Conservation (phyloP, 2,329 filamentous ascomycete genomes). For the Sarocladium brachiariae region DNA sequence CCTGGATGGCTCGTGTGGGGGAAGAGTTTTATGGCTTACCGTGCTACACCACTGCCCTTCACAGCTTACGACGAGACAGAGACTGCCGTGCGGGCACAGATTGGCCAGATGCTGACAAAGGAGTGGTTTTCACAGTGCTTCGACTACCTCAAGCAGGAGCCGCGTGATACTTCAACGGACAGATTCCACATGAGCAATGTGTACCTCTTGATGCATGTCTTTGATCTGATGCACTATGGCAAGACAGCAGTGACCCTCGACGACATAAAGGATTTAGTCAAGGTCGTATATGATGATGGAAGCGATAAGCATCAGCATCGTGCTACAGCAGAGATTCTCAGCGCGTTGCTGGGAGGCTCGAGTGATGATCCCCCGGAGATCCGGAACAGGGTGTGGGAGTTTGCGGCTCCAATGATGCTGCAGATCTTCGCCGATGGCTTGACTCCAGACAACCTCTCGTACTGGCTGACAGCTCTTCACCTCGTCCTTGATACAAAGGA, state of each 20-base stretch:
- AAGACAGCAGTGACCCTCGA: constrained; percentile 73
- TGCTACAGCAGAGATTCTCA: constrained; percentile 88
- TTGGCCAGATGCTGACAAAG: constrained; percentile 71
- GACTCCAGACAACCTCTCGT: constrained; percentile 87
- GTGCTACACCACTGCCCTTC: constrained; percentile 62
- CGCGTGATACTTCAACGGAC: constrained; percentile 72
- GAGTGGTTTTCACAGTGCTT: constrained; percentile 88
- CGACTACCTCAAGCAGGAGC: constrained; percentile 92
- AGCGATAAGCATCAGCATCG: constrained; percentile 97
- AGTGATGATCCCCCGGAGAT: constrained; percentile 69
- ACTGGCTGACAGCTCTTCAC: constrained; percentile 93
- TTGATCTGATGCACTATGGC: constrained; percentile 81
- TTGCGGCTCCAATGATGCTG: constrained; percentile 81
- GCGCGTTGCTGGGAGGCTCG: constrained; percentile 73
- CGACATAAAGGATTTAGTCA: constrained; percentile 76
- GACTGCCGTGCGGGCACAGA: constrained; percentile 63
- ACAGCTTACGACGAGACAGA: constrained; percentile 75
- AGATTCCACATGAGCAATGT: constrained; percentile 85
- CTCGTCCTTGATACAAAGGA: constrained; percentile 84
- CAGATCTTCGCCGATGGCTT: constrained; percentile 84
- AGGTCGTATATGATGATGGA: constrained; percentile 79
- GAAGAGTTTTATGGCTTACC: constrained; percentile 74
- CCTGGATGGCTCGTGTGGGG: constrained; percentile 97
- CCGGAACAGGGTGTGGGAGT: constrained; percentile 75
- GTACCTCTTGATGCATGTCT: constrained; percentile 79